phyloP scores from a whole-genome alignment of 805 yeast species.

The Spathaspora boniae region DNA sequence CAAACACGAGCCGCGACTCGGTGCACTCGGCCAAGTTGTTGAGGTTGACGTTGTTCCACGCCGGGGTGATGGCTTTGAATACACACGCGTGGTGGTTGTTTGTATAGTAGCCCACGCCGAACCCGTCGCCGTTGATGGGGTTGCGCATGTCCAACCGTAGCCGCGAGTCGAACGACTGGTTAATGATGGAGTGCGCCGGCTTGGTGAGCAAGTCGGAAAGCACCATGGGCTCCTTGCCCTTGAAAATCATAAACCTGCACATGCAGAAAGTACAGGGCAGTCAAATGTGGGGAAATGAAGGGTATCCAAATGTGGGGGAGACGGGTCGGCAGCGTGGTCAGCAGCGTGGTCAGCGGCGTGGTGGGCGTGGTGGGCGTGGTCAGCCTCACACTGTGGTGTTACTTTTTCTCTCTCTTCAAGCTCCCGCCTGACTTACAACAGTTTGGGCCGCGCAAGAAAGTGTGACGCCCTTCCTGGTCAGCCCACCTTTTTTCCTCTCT shows the following conservation, averaged over 20 bases:
- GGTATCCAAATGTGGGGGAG: no score
- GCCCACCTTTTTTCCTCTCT: no score
- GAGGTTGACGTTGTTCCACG: slow-evolving; percentile 93
- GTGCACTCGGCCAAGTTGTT: slow-evolving; percentile 87
- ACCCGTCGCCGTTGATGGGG: slow-evolving; percentile 97
- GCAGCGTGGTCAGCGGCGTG: no score
- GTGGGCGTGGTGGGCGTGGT: no score
- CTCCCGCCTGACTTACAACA: no score
- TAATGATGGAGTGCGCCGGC: slow-evolving; percentile 96
- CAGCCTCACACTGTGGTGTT: no score
- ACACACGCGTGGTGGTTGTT: slow-evolving; percentile 74
- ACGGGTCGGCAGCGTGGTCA: no score
- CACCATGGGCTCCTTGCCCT: slow-evolving; percentile 84
- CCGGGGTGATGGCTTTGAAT: slow-evolving; percentile 94
- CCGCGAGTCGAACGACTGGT: slow-evolving; percentile 90
- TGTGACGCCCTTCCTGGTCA: no score
- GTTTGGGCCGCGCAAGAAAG: no score
- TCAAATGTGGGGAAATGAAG: no score
- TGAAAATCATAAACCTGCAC: slow-evolving; percentile 92
- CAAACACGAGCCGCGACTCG: slow-evolving; percentile 78
- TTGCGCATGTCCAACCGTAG: slow-evolving; percentile 82
- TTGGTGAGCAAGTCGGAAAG: slow-evolving; percentile 83
- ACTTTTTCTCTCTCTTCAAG: no score
- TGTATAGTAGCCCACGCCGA: slow-evolving; percentile 90
- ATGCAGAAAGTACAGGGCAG: no score